A percentile compares a stretch with the other conserved stretches of the same genome.
phyloP scores from a whole-genome alignment of 106 monocot genomes.

The Agapanthus africanus region DNA sequence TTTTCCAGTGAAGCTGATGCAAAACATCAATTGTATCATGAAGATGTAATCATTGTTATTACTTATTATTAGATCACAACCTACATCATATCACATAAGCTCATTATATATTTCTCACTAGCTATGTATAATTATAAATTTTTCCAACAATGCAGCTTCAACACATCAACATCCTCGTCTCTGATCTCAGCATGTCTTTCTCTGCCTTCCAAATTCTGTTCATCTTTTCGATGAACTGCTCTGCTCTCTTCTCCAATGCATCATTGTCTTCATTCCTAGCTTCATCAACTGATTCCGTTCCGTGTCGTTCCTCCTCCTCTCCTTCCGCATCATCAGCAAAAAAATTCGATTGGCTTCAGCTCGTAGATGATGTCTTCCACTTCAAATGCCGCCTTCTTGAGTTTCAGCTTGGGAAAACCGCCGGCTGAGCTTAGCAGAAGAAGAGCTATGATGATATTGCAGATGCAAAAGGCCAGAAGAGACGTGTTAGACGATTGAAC shows the following conservation, averaged over 20 bases:
- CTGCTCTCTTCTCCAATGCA: constrained; percentile 20
- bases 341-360: neutral
- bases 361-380: neutral
- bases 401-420: neutral
- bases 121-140: too few species aligned
- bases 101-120: too few species aligned
- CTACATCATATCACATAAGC: too few species aligned
- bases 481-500: neutral
- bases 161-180: neutral
- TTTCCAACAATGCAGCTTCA: too few species aligned
- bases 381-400: neutral
- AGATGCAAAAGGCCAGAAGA: constrained; percentile 22
- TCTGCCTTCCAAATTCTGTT: constrained; percentile 28
- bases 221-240: constrained; percentile 35
- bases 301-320: neutral
- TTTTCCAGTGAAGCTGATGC: too few species aligned
- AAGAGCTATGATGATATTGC: constrained; percentile 20
- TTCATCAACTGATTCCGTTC: neutral
- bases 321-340: neutral
- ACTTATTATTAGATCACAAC: too few species aligned
- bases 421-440: constrained; percentile 12
- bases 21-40: too few species aligned
- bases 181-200: neutral
- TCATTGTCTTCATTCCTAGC: constrained; percentile 2
- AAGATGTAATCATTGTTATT: too few species aligned